Evolutionary conservation across 2,329 filamentous ascomycete genomes (phyloP), one percentile per base, ranked within the genome.

Genomic region (Ceratocystis colombiana): DNA sequence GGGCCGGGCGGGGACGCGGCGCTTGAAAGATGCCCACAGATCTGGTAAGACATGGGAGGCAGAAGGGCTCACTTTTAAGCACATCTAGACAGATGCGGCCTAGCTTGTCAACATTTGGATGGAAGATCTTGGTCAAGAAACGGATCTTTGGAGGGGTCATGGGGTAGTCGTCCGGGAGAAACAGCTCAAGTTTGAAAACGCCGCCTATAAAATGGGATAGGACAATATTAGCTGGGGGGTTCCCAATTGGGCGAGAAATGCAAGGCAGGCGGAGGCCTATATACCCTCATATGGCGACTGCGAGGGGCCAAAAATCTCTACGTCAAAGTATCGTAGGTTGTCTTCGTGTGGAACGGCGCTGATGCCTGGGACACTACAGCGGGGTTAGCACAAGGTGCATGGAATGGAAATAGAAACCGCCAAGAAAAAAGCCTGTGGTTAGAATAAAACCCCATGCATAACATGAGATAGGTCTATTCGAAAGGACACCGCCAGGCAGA

Each of bases 121-220:
- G 95, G 78, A 97, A 99, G 76, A 99, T 97, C 79, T 96, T 96
- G 72, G 95, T 99, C 64, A 99, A 82, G 78, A 99, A 99, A 66
- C 94, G 89, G 74, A 99, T 96, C 81, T 96, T 96, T 59, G 94
- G 94, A 65, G 94, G 93, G 44, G 91, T 96, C 94, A 99, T 99
- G 53, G 94, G 94, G 76, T 99, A 99, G 79, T 99, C 94, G 73
- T 99, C 94, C 57, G 95, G 95, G 28, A 99, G 83, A 76, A 99
- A 99, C 22, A 99, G 85, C 77, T 99, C 94, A 69, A 97, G 88
- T 77, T 95, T 93, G 82, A 99, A 99, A 70, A 96, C 83, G 62
- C 95, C 94, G 65, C 82, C 82, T 85, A 67, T 30, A 66, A 12
- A 44, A 22, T 45, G 7, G 25, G 15, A 12, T 44, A 22, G 8